phyloP scores from a whole-genome alignment of 1,284 basidiomycete genomes.

The Leccinum pallidistipes region DNA sequence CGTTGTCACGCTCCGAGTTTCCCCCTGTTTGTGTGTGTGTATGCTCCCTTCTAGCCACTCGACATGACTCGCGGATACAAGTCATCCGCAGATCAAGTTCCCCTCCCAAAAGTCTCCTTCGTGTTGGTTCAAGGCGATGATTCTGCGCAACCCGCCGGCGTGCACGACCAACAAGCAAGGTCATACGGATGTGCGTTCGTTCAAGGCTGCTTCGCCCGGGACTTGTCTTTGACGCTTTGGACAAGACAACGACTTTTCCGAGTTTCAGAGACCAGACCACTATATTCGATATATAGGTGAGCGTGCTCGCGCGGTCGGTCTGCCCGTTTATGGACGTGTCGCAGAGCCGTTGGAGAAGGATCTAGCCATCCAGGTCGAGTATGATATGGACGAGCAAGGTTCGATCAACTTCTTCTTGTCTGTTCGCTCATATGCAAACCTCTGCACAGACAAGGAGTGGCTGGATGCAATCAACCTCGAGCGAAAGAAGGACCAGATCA shows the following conservation, averaged over 20 bases:
- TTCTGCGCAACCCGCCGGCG: conserved; percentile 53
- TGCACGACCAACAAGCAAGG: conserved; percentile 52
- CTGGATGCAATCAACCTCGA: conserved; percentile 85
- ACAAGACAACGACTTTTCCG: conserved; percentile 79
- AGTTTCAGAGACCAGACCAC: conserved; percentile 77
- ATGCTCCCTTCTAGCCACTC: not conserved
- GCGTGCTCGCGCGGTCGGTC: conserved; percentile 16
- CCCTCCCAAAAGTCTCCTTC: conserved; percentile 63
- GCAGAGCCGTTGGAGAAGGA: conserved; percentile 93
- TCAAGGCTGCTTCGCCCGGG: conserved; percentile 1
- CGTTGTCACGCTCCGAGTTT: conserved; percentile 1
- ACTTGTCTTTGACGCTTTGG: conserved; percentile 10
- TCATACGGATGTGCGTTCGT: conserved; percentile 58
- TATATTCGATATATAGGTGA: conserved; percentile 90
- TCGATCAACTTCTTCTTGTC: conserved; percentile 11
- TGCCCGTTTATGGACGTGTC: conserved; percentile 9
- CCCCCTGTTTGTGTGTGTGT: conserved; percentile 21
- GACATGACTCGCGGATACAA: conserved; percentile 40
- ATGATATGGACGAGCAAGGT: conserved; percentile 99
- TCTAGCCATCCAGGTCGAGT: conserved; percentile 92
- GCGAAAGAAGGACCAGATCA: conserved; percentile 76
- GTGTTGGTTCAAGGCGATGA: conserved; percentile 58
- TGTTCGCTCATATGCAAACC: conserved; percentile 3
- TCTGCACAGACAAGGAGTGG: conserved; percentile 88
- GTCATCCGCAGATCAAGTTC: conserved; percentile 36